Evolutionary conservation across 352 stramenopile species (phyloP), one percentile per base, ranked within the genome.

Genomic region (Phytophthora fragariae): DNA sequence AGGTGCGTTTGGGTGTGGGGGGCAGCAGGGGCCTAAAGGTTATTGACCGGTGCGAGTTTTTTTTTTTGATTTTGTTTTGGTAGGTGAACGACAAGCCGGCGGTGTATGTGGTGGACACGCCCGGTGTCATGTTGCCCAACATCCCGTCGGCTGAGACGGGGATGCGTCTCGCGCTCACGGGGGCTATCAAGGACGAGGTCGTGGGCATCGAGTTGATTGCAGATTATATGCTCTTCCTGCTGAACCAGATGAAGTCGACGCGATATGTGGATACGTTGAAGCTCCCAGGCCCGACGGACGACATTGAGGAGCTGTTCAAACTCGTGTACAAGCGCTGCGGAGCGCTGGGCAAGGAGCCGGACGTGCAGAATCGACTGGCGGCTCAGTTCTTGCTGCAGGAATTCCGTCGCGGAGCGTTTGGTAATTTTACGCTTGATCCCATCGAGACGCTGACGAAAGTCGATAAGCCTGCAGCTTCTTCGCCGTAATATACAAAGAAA

Each of bases 101-200:
- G 15, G 86, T 97, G 19, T 97, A 97, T 64, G 89, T 97, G 12
- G 86, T 97, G 17, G 92, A 97, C 70, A 97, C 92, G 10, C 92
- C 92, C 4, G 92, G 92, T 41, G 91, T 97, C 4, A 97, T 97
- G 84, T 57, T 97, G 50, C 92, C 92, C 8, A 95, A 95, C 65
- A 90, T 97, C 41, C 69, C 84, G 46, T 92, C 86, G 21, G 79
- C 82, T 0, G 89, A 97, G 52, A 93, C 88, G 27, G 92, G 92
- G 11, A 85, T 97, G 77, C 93, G 88, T 17, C 70, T 97, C 47
- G 92, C 92, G 24, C 77, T 97, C 24, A 96, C 90, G 1, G 90
- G 90, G 33, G 90, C 90, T 8, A 95, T 97, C 72, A 95, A 96
- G 65, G 91, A 97, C 71, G 84, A 93, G 15, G 79, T 96, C 31